Conservation (phyloP, 2,329 filamentous ascomycete genomes). For the Cladosporium oxysporum region DNA sequence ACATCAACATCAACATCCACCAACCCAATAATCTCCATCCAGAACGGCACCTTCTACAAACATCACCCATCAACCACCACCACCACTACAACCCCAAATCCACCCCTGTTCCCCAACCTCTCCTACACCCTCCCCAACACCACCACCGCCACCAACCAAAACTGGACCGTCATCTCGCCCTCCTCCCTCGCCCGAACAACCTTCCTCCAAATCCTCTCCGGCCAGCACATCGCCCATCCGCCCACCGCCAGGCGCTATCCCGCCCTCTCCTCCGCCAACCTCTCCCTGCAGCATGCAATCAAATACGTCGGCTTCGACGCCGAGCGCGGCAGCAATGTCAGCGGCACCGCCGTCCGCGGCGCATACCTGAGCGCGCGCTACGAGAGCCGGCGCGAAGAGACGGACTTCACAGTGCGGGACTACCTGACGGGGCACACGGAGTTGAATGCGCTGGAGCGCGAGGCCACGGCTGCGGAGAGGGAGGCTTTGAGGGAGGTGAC, state of each 20-base stretch:
- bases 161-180: conserved; percentile 84
- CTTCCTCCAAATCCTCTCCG: conserved; percentile 76
- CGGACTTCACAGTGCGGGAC: conserved; percentile 80
- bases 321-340: conserved; percentile 58
- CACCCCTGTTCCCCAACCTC: conserved; percentile 71
- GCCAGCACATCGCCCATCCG: conserved; percentile 73
- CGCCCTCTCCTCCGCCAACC: conserved; percentile 63
- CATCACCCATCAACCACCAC: conserved; percentile 61
- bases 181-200: conserved; percentile 78
- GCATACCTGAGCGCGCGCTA: conserved; percentile 89
- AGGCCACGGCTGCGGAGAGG: conserved; percentile 45
- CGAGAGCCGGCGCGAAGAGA: conserved; percentile 81
- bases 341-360: conserved; percentile 62
- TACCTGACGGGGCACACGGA: conserved; percentile 82
- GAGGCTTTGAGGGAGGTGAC: conserved; percentile 64
- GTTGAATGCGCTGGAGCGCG: conserved; percentile 69
- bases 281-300: conserved; percentile 67
- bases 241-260: conserved; percentile 77
- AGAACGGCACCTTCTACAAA: conserved; percentile 80
- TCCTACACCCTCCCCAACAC: conserved; percentile 60
- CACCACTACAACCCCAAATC: conserved; percentile 54
- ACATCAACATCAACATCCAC: conserved; percentile 5
- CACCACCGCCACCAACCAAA: conserved; percentile 43
- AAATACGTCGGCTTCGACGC: conserved; percentile 89
- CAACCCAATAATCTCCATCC: conserved; percentile 59